Conservation (phyloP, 2,329 filamentous ascomycete species). For the Curvularia spicifera region DNA sequence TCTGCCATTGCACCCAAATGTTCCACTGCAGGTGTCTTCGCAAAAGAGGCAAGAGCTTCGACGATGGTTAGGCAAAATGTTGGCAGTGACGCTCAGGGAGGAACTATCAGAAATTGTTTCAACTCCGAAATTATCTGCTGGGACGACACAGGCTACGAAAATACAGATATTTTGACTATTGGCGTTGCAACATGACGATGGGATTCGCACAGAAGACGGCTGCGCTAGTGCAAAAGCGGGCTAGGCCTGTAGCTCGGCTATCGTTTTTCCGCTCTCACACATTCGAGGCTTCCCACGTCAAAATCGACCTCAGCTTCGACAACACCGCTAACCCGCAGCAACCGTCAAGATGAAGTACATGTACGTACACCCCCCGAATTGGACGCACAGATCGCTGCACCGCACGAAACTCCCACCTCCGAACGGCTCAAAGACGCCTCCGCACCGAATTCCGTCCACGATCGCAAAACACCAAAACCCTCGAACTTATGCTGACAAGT, state of each 20-base stretch:
- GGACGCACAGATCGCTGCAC: slow-evolving; percentile 22
- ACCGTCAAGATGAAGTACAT: slow-evolving; percentile 96
- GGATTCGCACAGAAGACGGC: slow-evolving; percentile 2
- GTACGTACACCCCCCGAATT: slow-evolving; percentile 37
- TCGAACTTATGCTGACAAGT: slow-evolving; percentile 40
- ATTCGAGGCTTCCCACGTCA: slow-evolving; percentile 14
- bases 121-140: neutral
- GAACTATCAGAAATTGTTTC: neutral
- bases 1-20: slow-evolving; percentile 25
- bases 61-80: neutral
- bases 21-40: neutral
- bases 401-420: slow-evolving; percentile 21
- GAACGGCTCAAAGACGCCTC: slow-evolving; percentile 21
- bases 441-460: slow-evolving; percentile 16
- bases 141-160: neutral
- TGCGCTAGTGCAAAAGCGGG: slow-evolving; percentile 16
- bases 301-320: slow-evolving; percentile 28
- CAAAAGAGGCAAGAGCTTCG: neutral
- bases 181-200: slow-evolving; percentile 9
- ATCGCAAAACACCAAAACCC: slow-evolving; percentile 22
- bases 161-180: neutral
- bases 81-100: neutral
- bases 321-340: slow-evolving; percentile 46
- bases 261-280: slow-evolving; percentile 23
- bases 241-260: slow-evolving; percentile 24